Evolutionary conservation across 2,329 filamentous ascomycete species (phyloP).

Genomic region (Botrytis tulipae): DNA sequence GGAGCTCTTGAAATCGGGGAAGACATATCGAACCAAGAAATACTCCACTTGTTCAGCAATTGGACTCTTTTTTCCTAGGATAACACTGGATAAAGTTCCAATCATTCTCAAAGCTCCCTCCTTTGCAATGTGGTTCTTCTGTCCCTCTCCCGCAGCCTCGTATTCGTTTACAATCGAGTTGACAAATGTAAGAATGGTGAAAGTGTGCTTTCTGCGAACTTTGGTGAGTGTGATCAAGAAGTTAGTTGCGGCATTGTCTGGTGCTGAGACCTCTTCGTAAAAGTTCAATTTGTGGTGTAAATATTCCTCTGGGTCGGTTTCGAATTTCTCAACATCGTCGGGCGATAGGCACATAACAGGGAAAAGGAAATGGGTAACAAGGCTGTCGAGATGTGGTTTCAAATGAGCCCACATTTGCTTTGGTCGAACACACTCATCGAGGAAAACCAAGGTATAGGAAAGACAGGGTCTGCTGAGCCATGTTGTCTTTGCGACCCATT

Average conservation of each 20-base stretch:
- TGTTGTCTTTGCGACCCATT: conserved; percentile 90
- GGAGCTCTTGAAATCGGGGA: conserved; percentile 91
- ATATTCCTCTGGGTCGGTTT: conserved; percentile 93
- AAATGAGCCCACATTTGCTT: conserved; percentile 96
- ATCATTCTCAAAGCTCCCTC: conserved; percentile 97
- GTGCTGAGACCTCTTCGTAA: conserved; percentile 93
- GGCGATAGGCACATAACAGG: conserved; percentile 89
- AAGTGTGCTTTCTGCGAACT: conserved; percentile 90
- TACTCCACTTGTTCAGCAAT: conserved; percentile 98
- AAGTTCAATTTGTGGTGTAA: conserved; percentile 96
- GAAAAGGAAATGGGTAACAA: conserved; percentile 94
- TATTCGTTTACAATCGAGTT: conserved; percentile 94
- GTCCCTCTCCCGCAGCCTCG: conserved; percentile 75
- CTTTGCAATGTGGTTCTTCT: conserved; percentile 94
- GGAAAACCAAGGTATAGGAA: conserved; percentile 88
- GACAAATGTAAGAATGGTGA: conserved; percentile 90
- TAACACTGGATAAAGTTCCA: conserved; percentile 87
- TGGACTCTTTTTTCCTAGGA: conserved; percentile 95
- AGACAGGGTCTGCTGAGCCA: conserved; percentile 95
- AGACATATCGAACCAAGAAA: conserved; percentile 97
- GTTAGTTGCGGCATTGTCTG: conserved; percentile 93
- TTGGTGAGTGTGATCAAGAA: conserved; percentile 95
- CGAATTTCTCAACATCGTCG: conserved; percentile 90
- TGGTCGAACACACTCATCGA: conserved; percentile 96
- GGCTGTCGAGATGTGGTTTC: conserved; percentile 87